These are phyloP conservation scores for Aspergillus pseudotamarii DNA, from an alignment of 2,329 filamentous ascomycete genomes.

Conservation along the genomic window DNA sequence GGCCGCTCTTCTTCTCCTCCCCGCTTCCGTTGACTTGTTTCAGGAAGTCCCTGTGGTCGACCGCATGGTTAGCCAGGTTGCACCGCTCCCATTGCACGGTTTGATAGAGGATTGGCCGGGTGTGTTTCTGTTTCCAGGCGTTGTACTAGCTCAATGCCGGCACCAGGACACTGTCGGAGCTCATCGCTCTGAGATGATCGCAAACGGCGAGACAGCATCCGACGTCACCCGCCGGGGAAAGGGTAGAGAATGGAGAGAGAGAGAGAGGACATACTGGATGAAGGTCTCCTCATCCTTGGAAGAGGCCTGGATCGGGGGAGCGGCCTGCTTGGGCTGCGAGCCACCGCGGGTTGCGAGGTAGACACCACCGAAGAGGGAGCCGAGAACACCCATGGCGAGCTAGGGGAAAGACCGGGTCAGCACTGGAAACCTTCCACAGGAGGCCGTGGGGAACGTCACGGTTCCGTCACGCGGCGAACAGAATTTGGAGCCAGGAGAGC, in stretches of 20 bases:
- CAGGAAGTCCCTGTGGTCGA: constrained; percentile 50
- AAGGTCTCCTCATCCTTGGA: constrained; percentile 71
- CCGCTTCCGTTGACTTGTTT: constrained; percentile 48
- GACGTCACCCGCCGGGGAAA: not conserved
- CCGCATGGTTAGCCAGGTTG: not conserved
- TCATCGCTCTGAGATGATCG: not conserved
- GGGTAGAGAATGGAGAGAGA: not conserved
- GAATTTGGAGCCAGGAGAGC: constrained; percentile 18
- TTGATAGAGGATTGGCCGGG: not conserved
- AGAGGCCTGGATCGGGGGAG: constrained; percentile 64
- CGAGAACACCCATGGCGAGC: constrained; percentile 64
- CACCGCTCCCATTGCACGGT: not conserved
- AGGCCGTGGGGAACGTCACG: constrained; percentile 20
- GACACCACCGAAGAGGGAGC: constrained; percentile 51
- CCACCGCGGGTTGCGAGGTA: constrained; percentile 49
- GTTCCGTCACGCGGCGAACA: not conserved
- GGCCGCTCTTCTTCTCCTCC: constrained; percentile 50
- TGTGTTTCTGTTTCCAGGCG: not conserved
- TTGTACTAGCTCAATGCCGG: not conserved
- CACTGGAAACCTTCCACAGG: not conserved
- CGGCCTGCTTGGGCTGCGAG: constrained; percentile 47
- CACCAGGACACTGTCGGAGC: not conserved
- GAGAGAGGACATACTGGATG: constrained; percentile 59
- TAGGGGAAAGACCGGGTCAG: constrained; percentile 31
- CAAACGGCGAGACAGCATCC: not conserved